phyloP scores from a whole-genome alignment of 2,329 filamentous ascomycete genomes.

The Fusarium duplospermum region DNA sequence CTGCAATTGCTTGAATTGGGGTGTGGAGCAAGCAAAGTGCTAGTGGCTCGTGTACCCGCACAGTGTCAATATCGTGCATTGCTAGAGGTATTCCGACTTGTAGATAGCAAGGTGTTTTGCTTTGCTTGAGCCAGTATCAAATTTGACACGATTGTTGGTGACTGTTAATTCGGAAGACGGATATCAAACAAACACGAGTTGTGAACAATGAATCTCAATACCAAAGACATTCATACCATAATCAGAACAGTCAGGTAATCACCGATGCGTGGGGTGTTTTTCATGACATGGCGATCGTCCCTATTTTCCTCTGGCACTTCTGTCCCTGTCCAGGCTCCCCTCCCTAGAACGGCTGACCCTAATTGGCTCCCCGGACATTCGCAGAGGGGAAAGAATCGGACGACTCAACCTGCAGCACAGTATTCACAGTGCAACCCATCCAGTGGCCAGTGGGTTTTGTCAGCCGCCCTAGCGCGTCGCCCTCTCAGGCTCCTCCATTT shows the following conservation, averaged over 20 bases:
- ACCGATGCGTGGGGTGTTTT: slow-evolving; percentile 23
- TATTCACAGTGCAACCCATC: slow-evolving; percentile 21
- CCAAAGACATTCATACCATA: not conserved
- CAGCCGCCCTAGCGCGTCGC: slow-evolving; percentile 28
- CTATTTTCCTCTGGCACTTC: slow-evolving; percentile 24
- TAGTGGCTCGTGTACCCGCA: slow-evolving; percentile 24
- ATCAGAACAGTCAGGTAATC: not conserved
- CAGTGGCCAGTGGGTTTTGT: slow-evolving; percentile 32
- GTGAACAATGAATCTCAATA: not conserved
- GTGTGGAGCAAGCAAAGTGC: slow-evolving; percentile 32
- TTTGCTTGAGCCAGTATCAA: slow-evolving; percentile 1
- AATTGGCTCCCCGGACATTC: slow-evolving; percentile 31
- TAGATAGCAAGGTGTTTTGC: not conserved
- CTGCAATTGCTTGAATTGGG: slow-evolving; percentile 25
- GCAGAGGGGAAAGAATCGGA: slow-evolving; percentile 40
- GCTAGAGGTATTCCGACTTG: slow-evolving; percentile 9
- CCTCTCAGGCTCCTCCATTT: slow-evolving; percentile 21
- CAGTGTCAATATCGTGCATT: slow-evolving; percentile 17
- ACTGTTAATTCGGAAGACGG: not conserved
- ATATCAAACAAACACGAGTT: not conserved
- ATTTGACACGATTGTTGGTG: not conserved
- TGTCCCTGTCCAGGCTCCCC: slow-evolving; percentile 10
- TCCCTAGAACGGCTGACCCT: slow-evolving; percentile 1
- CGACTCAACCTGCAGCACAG: slow-evolving; percentile 42
- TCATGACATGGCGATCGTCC: slow-evolving; percentile 22